Base-by-base conservation (phyloP, 1,284 basidiomycete genomes). In the Cutaneotrichosporon dermatis region DNA sequence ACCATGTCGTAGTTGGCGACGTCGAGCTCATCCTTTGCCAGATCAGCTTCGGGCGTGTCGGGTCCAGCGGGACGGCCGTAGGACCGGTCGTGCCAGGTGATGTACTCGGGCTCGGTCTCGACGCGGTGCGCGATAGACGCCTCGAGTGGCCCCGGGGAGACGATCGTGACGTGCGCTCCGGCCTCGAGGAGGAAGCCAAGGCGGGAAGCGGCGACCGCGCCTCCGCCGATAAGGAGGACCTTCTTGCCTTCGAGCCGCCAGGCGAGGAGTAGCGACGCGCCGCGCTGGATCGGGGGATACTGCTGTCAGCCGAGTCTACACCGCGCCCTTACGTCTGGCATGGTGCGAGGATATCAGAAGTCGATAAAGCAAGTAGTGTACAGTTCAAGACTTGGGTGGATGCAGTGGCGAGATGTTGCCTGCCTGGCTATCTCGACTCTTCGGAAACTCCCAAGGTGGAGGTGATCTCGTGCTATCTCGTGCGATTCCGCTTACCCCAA, bases 1-100 rank as follows among this genome's bases (percentile, higher is more conserved):
- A 96, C 91, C 88, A 99, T 90, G 76, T 93, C 90, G 66, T 85
- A 85, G 55, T 82, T 83, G 33, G 63, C 63, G 3, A 79, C 71
- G 1, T 59, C 33, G 80, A 79, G 45, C 35, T 53, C 55, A 5
- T 50, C 61, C n/a, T 50, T 45, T 0, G 55, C 55, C 4, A 46
- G 16, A 15, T 54, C 60, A 12, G 53, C 80, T 16, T 58, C 52
- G 37, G 45, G 33, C 12, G 48, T 48, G 11, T 15, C 50, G 15
- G 37, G 37, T 2, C 50, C 50, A 5, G 40, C 16, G 11, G 50
- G 50, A 9, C 50, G 50, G 73, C 36, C 72, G 67, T 90, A 95
- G 51, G 78, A 65, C 54, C 90, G 85, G 71, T 90, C 84, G 64
- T 84, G 80, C 77, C 90, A 86, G 1, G 85, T 85, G 71, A 93